These are phyloP conservation scores for Barnettozyma vustinii DNA, from an alignment of 805 yeast species.

Conservation along the genomic window DNA sequence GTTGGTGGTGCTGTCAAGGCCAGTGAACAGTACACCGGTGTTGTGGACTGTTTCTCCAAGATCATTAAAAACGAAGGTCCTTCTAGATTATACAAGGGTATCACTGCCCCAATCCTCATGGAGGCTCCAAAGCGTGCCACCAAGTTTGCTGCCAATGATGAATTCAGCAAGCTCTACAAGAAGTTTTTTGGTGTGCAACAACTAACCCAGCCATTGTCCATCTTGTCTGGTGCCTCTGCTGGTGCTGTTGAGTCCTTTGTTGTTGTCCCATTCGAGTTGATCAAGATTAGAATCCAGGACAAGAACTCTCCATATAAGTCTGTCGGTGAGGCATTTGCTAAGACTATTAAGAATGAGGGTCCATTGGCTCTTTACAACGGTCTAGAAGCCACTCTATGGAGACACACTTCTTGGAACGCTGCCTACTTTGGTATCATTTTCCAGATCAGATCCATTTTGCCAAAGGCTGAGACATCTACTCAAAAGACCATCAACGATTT, in stretches of 20 bases:
- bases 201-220: slow-evolving; percentile 77
- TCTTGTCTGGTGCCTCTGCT: slow-evolving; percentile 95
- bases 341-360: slow-evolving; percentile 74
- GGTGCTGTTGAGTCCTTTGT: slow-evolving; percentile 97
- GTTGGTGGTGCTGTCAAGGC: slow-evolving; percentile 45
- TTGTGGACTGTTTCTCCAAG: slow-evolving; percentile 76
- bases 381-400: slow-evolving; percentile 93
- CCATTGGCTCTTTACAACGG: slow-evolving; percentile 85
- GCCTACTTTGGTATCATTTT: slow-evolving; percentile 95
- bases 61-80: slow-evolving; percentile 85
- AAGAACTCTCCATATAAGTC: slow-evolving; percentile 75
- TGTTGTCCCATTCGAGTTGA: slow-evolving; percentile 95
- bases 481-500: slow-evolving; percentile 83
- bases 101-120: slow-evolving; percentile 94
- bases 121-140: slow-evolving; percentile 99
- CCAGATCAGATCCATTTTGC: slow-evolving; percentile 77
- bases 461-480: slow-evolving; percentile 63
- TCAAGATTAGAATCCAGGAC: slow-evolving; percentile 93
- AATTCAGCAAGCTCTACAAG: slow-evolving; percentile 85
- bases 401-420: slow-evolving; percentile 96
- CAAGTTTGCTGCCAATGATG: slow-evolving; percentile 96
- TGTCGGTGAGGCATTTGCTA: slow-evolving; percentile 73
- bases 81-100: slow-evolving; percentile 83
- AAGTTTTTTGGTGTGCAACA: slow-evolving; percentile 58
- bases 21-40: slow-evolving; percentile 55